phyloP scores from a whole-genome alignment of 108 stramenopile genomes.

The Cyclotella choctawhatcheeana region DNA sequence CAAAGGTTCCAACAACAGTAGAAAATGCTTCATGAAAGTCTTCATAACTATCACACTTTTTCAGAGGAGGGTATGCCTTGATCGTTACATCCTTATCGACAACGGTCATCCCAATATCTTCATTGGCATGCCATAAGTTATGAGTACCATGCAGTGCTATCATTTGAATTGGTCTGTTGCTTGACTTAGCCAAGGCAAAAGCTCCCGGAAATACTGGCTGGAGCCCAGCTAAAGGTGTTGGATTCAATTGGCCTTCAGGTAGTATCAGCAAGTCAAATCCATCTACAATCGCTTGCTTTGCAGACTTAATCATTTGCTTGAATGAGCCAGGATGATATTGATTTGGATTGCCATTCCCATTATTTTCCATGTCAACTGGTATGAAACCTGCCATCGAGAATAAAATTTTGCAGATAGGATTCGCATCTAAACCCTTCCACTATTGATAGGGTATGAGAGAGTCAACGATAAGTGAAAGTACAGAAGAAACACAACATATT shows the following conservation, averaged over 20 bases:
- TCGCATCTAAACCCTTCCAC: conserved; percentile 87
- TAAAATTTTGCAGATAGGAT: conserved; percentile 76
- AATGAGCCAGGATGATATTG: conserved; percentile 76
- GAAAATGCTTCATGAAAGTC: neutral
- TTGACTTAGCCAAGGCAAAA: conserved; percentile 71
- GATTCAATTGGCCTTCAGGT: conserved; percentile 90
- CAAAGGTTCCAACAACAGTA: neutral
- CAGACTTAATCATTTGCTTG: conserved; percentile 61
- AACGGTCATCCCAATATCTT: conserved; percentile 67
- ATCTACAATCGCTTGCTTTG: conserved; percentile 72
- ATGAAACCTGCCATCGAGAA: conserved; percentile 86
- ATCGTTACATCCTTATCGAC: neutral
- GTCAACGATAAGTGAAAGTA: no score
- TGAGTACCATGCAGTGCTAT: conserved; percentile 77
- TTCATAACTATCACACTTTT: no score
- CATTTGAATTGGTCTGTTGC: conserved; percentile 76
- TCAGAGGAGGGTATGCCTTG: neutral
- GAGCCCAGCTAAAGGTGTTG: conserved; percentile 71
- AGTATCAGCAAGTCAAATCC: conserved; percentile 87
- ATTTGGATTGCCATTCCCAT: conserved; percentile 76
- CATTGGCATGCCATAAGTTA: conserved; percentile 78
- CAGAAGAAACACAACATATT: neutral
- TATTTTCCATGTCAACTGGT: conserved; percentile 81
- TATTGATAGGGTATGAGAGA: no score
- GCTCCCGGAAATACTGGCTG: conserved; percentile 77